Evolutionary conservation across 192 early-diverging fungal species (phyloP), one percentile per base, ranked within the genome.

Genomic region (Coemansia sp.): DNA sequence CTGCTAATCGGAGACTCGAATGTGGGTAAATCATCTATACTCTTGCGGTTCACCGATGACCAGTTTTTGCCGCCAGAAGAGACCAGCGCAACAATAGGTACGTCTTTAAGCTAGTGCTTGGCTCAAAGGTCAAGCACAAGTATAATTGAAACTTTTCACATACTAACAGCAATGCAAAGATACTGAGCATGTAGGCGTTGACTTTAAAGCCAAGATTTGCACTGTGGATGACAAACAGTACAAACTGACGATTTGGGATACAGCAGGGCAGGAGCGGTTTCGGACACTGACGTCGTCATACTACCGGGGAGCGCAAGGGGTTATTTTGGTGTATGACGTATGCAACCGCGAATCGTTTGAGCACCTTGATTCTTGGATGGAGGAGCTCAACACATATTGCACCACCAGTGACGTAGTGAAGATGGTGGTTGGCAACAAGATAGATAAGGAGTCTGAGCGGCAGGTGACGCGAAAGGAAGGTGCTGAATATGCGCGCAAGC

Each of bases 221-320:
- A 86, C 90, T 47, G 79, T 96, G 11, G 90, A 97, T 58, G 89
- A 84, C 64, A 85, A 90, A 53, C 87, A 86, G 64, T 99, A 96
- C 82, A 99, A 99, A 75, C 84, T 99, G 60, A 95, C 94, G 2
- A 96, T 99, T 21, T 82, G 93, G 97, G 97, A 99, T 72, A 99
- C 97, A 2, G 97, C 97, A 10, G 97, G 97, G 41, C 97, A 99
- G 75, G 97, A 99, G 79, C 88, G 97, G 29, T 99, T 98, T 82
- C 76, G 97, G 47, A 98, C 97, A 1, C 80, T 99, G 56, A 99
- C 97, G 21, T 96, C 94, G 17, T 92, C 91, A 25, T 99, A 98
- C 75, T 99, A 99, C 68, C 87, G 96, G 38, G 96, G 95, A 27
- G 97, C 95, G 5, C 95, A 98, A 66, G 97, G 96, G 11, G 96